Conservation (phyloP, 495 filamentous ascomycete species). For the Podospora comata region DNA sequence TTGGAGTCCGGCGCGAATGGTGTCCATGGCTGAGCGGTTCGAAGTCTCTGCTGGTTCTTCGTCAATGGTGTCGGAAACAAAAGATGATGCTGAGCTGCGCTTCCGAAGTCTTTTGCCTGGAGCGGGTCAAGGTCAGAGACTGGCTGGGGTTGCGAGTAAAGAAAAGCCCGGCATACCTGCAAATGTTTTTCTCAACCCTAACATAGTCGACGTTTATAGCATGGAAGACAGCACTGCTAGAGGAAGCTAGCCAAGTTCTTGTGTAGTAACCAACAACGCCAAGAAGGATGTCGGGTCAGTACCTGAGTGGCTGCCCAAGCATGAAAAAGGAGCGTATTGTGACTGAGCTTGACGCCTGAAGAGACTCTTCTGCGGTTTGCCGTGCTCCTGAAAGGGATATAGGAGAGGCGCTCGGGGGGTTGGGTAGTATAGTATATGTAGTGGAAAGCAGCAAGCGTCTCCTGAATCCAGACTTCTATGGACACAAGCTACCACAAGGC, state of each 20-base stretch:
- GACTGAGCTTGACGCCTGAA: not conserved
- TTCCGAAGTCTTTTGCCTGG: conserved; percentile 21
- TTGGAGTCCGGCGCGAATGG: conserved; percentile 24
- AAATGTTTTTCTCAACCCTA: conserved; percentile 24
- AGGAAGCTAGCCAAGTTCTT: not conserved
- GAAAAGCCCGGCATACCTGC: conserved; percentile 16
- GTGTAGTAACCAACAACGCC: not conserved
- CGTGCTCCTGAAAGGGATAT: not conserved
- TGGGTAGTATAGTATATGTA: not conserved
- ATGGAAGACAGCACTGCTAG: not conserved
- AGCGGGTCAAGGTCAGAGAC: conserved; percentile 5
- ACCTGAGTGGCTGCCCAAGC: not conserved
- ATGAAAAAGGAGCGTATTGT: not conserved
- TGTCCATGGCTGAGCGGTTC: conserved; percentile 26
- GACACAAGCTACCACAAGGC: not conserved
- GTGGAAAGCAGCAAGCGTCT: not conserved
- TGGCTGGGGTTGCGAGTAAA: not conserved
- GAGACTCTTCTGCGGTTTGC: not conserved
- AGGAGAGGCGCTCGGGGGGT: not conserved
- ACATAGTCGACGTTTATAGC: conserved; percentile 19
- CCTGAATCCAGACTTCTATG: not conserved
- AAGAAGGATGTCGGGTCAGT: not conserved
- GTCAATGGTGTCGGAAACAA: conserved; percentile 18
- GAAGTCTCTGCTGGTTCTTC: conserved; percentile 10
- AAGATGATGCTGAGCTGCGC: conserved; percentile 26